These are phyloP conservation scores for Taxawa tesnikishii DNA, from an alignment of 2,329 filamentous ascomycete species.

Conservation along the genomic window DNA sequence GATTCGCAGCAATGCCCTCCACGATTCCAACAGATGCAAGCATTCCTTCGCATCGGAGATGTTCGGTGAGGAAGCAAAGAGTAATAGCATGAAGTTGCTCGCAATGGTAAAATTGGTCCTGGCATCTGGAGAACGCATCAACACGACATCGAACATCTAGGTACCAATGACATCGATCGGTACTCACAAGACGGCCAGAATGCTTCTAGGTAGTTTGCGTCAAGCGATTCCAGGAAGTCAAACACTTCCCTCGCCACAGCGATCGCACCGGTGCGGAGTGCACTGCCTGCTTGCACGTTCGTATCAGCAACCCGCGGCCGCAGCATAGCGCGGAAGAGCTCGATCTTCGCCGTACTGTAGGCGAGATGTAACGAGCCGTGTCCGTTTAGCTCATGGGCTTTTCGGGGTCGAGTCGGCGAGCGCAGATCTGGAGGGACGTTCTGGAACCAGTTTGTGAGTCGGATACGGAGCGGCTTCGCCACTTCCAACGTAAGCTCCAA, in stretches of 20 bases:
- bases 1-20: slow-evolving; percentile 18
- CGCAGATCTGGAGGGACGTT: slow-evolving; percentile 27
- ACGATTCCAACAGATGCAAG: slow-evolving; percentile 16
- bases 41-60: slow-evolving; percentile 17
- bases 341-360: slow-evolving; percentile 40
- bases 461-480: slow-evolving; percentile 36
- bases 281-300: slow-evolving; percentile 16
- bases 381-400: slow-evolving; percentile 30
- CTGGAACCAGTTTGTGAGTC: slow-evolving; percentile 37
- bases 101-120: slow-evolving; percentile 23
- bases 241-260: slow-evolving; percentile 17
- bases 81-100: slow-evolving; percentile 19
- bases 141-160: neutral
- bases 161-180: neutral
- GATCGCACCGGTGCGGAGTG: slow-evolving; percentile 18
- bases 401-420: slow-evolving; percentile 6
- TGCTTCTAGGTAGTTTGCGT: slow-evolving; percentile 18
- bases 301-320: slow-evolving; percentile 22
- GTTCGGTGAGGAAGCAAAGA: slow-evolving; percentile 19
- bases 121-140: slow-evolving; percentile 12
- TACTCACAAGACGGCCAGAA: slow-evolving; percentile 23
- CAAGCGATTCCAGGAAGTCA: slow-evolving; percentile 17
- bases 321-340: slow-evolving; percentile 38
- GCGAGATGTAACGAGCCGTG: slow-evolving; percentile 37
- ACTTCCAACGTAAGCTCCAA: slow-evolving; percentile 31